phyloP scores from a whole-genome alignment of 352 stramenopile genomes.

The Globisporangium nagaii region DNA sequence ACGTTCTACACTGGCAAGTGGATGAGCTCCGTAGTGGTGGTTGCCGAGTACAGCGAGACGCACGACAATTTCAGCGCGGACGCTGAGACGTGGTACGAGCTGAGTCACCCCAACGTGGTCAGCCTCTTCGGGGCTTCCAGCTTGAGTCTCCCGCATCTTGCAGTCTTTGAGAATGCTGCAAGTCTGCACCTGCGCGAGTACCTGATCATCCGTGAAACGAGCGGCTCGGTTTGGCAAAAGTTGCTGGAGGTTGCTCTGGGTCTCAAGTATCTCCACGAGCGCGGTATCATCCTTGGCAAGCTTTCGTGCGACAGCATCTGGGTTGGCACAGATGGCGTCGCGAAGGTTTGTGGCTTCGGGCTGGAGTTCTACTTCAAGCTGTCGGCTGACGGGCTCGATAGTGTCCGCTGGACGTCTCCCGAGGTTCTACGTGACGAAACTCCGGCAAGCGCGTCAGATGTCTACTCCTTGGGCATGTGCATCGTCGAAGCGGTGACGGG shows the following conservation, averaged over 20 bases:
- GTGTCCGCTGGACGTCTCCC: not conserved
- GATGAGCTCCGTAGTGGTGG: slow-evolving; percentile 26
- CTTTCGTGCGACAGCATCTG: slow-evolving; percentile 3
- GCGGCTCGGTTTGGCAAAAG: not conserved
- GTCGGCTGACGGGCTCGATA: not conserved
- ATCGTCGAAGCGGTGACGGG: slow-evolving; percentile 4
- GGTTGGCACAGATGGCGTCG: not conserved
- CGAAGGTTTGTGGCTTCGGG: slow-evolving; percentile 2
- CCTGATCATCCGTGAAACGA: not conserved
- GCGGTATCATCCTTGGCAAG: slow-evolving; percentile 2
- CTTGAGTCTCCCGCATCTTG: not conserved
- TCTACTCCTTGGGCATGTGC: slow-evolving; percentile 7
- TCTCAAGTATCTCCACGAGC: slow-evolving; percentile 27
- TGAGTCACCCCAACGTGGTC: slow-evolving; percentile 17
- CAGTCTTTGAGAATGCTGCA: not conserved
- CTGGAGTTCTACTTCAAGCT: not conserved
- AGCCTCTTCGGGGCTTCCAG: slow-evolving; percentile 16
- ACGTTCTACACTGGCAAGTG: slow-evolving; percentile 20
- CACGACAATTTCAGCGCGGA: not conserved
- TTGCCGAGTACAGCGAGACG: slow-evolving; percentile 1
- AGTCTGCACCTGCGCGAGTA: not conserved
- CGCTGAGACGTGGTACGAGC: slow-evolving; percentile 25
- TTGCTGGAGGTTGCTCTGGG: slow-evolving; percentile 17
- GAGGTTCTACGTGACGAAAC: slow-evolving; percentile 2
- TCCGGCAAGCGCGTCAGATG: not conserved